Conservation (phyloP, 306 rosid species). For the Herpetospermum pedunculosum region DNA sequence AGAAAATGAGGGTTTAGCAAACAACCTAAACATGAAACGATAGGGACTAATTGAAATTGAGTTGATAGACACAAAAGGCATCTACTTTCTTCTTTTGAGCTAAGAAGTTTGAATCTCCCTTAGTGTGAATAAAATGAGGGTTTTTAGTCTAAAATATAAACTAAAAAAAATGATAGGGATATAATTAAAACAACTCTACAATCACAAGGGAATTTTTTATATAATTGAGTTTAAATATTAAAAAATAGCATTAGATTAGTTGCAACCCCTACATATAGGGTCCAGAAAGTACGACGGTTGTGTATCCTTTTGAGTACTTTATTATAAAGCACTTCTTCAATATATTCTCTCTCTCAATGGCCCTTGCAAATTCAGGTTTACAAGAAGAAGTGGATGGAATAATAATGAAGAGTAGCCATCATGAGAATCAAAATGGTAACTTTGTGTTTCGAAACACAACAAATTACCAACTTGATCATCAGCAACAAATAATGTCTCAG, state of each 20-base stretch:
- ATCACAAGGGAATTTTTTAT: background rate
- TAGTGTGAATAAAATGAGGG: no score
- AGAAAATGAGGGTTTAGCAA: no score
- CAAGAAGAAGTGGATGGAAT: slow-evolving; percentile 30
- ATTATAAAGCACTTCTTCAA: slow-evolving; percentile 11
- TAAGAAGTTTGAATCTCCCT: background rate
- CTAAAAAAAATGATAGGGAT: no score
- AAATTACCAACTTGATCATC: slow-evolving; percentile 19
- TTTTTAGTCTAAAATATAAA: no score
- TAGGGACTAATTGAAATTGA: no score
- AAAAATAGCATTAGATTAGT: background rate
- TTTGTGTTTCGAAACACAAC: slow-evolving; percentile 16
- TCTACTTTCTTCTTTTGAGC: no score
- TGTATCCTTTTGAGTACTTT: background rate
- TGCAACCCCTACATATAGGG: slow-evolving; percentile 2
- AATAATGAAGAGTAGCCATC: slow-evolving; percentile 10
- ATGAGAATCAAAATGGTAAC: slow-evolving; percentile 4
- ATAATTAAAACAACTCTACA: background rate
- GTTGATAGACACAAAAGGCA: no score
- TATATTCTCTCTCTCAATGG: slow-evolving; percentile 5
- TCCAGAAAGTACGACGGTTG: background rate
- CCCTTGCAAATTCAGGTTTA: slow-evolving; percentile 7
- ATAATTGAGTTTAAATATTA: background rate
- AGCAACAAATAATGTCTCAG: slow-evolving; percentile 12
- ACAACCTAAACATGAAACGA: no score